These are phyloP conservation scores for Hypoxylon sp. DNA, from an alignment of 2,329 filamentous ascomycete genomes.

Conservation along the genomic window DNA sequence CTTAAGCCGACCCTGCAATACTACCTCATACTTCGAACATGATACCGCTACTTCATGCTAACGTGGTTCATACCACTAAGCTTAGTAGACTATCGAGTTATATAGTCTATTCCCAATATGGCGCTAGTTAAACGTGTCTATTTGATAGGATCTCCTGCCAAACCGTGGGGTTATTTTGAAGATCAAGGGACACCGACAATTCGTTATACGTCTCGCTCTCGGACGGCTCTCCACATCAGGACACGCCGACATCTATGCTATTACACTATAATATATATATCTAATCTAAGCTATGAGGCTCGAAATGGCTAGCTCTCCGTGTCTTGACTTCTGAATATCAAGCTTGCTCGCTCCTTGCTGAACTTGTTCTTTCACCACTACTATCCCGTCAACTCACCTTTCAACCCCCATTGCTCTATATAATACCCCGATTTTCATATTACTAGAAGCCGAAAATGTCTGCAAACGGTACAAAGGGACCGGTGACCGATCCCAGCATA, in stretches of 20 bases:
- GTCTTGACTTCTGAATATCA: slow-evolving; percentile 22
- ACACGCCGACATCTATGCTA: background rate
- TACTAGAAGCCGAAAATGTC: slow-evolving; percentile 11
- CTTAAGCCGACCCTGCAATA: slow-evolving; percentile 13
- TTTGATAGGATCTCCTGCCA: slow-evolving; percentile 1
- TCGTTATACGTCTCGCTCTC: background rate
- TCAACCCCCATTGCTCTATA: background rate
- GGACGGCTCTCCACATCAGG: slow-evolving; percentile 7
- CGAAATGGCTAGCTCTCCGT: background rate
- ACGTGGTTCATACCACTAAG: background rate
- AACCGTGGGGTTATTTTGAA: slow-evolving; percentile 5
- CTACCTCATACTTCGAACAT: slow-evolving; percentile 8
- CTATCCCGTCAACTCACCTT: background rate
- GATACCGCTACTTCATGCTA: background rate
- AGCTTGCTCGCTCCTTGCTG: slow-evolving; percentile 4
- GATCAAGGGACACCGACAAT: slow-evolving; percentile 23
- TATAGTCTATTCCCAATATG: slow-evolving; percentile 2
- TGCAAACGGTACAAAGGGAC: slow-evolving; percentile 7
- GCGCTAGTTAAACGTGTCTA: background rate
- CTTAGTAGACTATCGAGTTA: slow-evolving; percentile 2
- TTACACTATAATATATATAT: background rate
- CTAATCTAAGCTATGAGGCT: background rate
- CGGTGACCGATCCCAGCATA: slow-evolving; percentile 13
- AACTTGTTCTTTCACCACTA: slow-evolving; percentile 1
- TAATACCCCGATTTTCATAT: background rate